Evolutionary conservation across 139 green algal species (phyloP).

Genomic region (Tetraselmis chui): DNA sequence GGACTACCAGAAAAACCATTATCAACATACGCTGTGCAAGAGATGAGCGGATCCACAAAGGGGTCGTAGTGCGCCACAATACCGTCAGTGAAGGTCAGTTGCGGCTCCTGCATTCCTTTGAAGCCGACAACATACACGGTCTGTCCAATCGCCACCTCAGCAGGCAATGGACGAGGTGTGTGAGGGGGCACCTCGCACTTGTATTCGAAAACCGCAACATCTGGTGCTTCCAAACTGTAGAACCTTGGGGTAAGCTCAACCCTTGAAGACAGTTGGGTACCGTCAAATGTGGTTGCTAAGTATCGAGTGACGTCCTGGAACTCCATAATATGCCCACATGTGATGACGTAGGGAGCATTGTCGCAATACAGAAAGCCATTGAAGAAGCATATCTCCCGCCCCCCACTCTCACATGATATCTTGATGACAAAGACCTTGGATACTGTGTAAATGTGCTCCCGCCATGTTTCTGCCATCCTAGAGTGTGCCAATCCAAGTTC

Average conservation of each 20-base stretch:
- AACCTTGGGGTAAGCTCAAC: background rate
- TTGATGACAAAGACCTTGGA: conserved; percentile 1
- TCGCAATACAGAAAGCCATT: conserved; percentile 1
- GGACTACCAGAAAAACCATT: background rate
- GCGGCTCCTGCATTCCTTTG: background rate
- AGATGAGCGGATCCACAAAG: background rate
- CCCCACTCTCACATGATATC: background rate
- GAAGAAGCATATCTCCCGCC: background rate
- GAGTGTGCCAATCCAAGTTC: background rate
- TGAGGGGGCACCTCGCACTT: background rate
- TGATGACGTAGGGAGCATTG: background rate
- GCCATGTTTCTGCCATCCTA: background rate
- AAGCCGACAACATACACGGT: background rate
- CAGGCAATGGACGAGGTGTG: background rate
- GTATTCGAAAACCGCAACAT: conserved; percentile 1
- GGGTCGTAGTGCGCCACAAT: background rate
- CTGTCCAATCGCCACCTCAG: background rate
- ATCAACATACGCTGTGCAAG: background rate
- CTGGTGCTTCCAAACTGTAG: background rate
- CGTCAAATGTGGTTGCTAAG: background rate
- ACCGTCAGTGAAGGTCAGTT: background rate
- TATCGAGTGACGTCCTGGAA: background rate
- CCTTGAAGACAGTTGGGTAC: background rate
- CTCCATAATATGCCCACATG: background rate
- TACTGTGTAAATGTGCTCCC: background rate